Evolutionary conservation across 306 rosid species (phyloP), one percentile per base, ranked within the genome.

Genomic region (Lathyrus aphaca): DNA sequence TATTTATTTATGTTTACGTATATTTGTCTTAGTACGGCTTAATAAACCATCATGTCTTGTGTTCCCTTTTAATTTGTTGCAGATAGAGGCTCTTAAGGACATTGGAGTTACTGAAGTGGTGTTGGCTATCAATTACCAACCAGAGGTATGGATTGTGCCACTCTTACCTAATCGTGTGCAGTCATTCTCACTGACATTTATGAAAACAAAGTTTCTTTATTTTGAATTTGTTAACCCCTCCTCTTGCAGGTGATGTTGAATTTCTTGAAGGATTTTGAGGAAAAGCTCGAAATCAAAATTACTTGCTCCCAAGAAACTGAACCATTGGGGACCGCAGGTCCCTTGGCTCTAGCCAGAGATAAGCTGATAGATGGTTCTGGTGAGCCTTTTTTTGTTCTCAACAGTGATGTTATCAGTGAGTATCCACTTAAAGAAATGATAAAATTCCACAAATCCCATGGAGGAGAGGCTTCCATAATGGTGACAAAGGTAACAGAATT

Each of bases 221-320:
- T 73, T 45, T 71, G 74, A 57, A 21, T 23, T 38, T 74, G 14
- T 12, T 6, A 50, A 68, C 29, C 37, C 73, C 55, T 43, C 57
- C 76, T 76, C 19, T 74, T 69, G 61, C 72, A 95, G 99, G 95
- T 91, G 61, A 95, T 95, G 99, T 79, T 95, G 84, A 95, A 87
- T 74, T 95, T 95, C 86, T 82, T 95, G 86, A 91, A 95, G 89
- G 97, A 89, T 7, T 95, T 86, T 67, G 99, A 95, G 81, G 50
- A 87, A 69, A 95, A 95, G 68, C 92, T 95, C 14, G 89, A 80
- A 51, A 91, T 95, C 85, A 95, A 95, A 86, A 95, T 95, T 83
- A 95, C 99, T 11, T 91, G 99, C 83, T 95, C 97, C 18, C 99
- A 91, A 79, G 99, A 95, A 88, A 91, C 99, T 7, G 99, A 95